A percentile compares a stretch with the other conserved stretches of the same genome.
phyloP scores from a whole-genome alignment of 176 grass and related monocot genomes.

The Otatea glauca region DNA sequence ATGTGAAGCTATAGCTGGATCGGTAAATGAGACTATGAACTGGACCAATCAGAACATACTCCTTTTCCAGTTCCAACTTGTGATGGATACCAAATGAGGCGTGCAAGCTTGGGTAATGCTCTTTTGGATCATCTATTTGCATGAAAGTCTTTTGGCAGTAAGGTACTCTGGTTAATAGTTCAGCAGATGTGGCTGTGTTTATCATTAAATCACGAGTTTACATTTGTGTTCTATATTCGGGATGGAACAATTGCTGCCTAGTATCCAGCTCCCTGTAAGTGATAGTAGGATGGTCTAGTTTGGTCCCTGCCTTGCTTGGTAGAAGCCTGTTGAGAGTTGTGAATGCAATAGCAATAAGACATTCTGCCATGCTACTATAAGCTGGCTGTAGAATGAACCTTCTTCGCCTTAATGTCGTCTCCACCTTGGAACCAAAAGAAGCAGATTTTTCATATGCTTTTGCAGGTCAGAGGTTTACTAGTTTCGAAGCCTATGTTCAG shows the following conservation, averaged over 20 bases:
- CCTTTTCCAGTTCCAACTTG: constrained; percentile 1
- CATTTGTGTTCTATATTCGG: constrained; percentile 10
- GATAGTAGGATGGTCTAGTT: too few relatives aligned
- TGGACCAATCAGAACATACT: constrained; percentile 35
- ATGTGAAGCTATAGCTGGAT: constrained; percentile 77
- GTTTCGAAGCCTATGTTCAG: too few relatives aligned
- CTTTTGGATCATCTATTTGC: constrained; percentile 29
- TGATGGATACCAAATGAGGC: constrained; percentile 28
- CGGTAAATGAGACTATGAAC: constrained; percentile 21
- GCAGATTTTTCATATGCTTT: too few relatives aligned
- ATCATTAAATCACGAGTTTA: constrained; percentile 16
- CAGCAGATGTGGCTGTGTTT: constrained; percentile 17
- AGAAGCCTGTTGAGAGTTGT: too few relatives aligned
- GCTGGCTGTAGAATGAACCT: too few relatives aligned
- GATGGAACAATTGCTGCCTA: constrained; percentile 11
- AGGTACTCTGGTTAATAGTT: constrained; percentile 42
- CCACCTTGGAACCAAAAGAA: too few relatives aligned
- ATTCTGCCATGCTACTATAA: too few relatives aligned
- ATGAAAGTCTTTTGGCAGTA: constrained; percentile 28
- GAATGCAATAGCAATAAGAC: too few relatives aligned
- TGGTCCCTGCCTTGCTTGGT: too few relatives aligned
- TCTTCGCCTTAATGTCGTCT: too few relatives aligned
- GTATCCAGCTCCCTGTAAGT: constrained; percentile 32
- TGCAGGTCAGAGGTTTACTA: too few relatives aligned
- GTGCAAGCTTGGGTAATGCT: constrained; percentile 18